These are phyloP conservation scores for Leptographium radiaticola DNA, from an alignment of 2,329 filamentous ascomycete species.

Conservation along the genomic window DNA sequence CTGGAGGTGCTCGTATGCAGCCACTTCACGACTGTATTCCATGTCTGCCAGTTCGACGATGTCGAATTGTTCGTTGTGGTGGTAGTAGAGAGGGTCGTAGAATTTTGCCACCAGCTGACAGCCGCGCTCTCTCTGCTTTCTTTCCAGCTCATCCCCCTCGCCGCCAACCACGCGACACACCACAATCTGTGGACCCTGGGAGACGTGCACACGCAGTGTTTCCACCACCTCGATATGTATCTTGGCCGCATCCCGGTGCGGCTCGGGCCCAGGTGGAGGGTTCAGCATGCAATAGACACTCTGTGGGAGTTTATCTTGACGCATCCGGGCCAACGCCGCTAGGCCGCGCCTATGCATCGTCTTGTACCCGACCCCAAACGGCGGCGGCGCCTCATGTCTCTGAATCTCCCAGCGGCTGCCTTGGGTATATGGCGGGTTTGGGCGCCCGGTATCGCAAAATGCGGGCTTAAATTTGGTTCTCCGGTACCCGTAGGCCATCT, in stretches of 20 bases:
- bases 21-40: conserved; percentile 10
- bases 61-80: conserved; percentile 7
- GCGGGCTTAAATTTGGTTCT: conserved; percentile 2
- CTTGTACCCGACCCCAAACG: conserved; percentile 11
- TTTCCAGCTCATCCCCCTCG: not conserved
- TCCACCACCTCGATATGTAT: conserved; percentile 5
- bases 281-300: conserved; percentile 11
- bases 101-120: conserved; percentile 9
- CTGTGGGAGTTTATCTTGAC: conserved; percentile 6
- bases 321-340: conserved; percentile 3
- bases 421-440: conserved; percentile 1
- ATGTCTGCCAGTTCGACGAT: conserved; percentile 10
- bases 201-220: conserved; percentile 1
- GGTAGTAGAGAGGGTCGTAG: conserved; percentile 11
- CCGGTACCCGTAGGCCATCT: not conserved
- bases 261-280: conserved; percentile 6
- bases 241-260: not conserved
- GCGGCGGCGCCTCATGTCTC: conserved; percentile 2
- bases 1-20: conserved; percentile 9
- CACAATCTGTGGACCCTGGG: conserved; percentile 5
- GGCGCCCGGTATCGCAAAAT: conserved; percentile 4
- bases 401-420: conserved; percentile 4
- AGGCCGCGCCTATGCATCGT: conserved; percentile 5
- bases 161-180: conserved; percentile 6
- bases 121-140: not conserved